Percentiles rank a stretch among this genome's conserved stretches.
These are phyloP conservation scores for Melocanna baccifera DNA, from an alignment of 176 grass and related monocot genomes.

Conservation along the genomic window DNA sequence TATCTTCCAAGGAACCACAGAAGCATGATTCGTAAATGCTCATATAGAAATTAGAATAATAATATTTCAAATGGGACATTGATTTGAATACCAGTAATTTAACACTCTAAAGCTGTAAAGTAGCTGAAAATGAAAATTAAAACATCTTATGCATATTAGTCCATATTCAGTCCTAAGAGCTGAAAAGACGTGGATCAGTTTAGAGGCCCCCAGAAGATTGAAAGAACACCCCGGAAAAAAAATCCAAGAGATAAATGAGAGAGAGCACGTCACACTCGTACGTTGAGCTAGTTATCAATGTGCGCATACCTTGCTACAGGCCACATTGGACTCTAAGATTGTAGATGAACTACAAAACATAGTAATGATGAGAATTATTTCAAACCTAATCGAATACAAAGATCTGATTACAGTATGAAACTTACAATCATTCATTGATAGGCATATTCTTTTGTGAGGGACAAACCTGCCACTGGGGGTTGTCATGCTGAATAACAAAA, in stretches of 20 bases:
- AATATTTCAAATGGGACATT: background rate
- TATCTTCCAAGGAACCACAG: background rate
- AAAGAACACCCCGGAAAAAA: background rate
- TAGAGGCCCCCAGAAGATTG: background rate
- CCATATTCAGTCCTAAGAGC: background rate
- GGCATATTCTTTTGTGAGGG: constrained; percentile 69
- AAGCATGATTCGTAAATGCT: background rate
- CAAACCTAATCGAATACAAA: constrained; percentile 3
- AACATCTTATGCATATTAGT: background rate
- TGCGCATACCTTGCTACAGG: constrained; percentile 73
- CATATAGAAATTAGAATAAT: background rate
- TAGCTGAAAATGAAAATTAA: background rate
- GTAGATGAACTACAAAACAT: constrained; percentile 60
- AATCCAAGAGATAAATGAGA: background rate
- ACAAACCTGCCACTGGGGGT: constrained; percentile 85
- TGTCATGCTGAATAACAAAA: constrained; percentile 53
- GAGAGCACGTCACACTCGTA: background rate
- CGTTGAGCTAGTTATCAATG: background rate
- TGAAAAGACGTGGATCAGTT: background rate
- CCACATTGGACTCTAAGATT: constrained; percentile 96
- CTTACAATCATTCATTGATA: constrained; percentile 90
- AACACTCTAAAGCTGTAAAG: background rate
- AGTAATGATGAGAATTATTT: constrained; percentile 5
- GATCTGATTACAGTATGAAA: background rate
- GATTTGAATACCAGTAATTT: background rate